These are phyloP conservation scores for Botrytis porri DNA, from an alignment of 2,329 filamentous ascomycete genomes.

Conservation along the genomic window DNA sequence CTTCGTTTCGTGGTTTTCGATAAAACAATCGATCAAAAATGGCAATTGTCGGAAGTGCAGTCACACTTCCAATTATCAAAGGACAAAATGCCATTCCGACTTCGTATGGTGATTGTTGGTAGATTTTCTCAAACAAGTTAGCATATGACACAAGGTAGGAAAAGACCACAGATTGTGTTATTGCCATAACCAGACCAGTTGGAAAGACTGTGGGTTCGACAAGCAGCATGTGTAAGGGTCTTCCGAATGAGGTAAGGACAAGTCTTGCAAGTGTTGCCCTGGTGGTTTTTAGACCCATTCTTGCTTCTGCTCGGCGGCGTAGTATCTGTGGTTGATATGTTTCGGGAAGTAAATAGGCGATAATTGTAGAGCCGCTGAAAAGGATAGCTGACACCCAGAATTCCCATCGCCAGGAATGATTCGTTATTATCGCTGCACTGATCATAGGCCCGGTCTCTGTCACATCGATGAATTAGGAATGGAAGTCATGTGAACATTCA, in stretches of 20 bases:
- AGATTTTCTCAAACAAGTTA: constrained; percentile 20
- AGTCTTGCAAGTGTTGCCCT: constrained; percentile 5
- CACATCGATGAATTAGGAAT: background rate
- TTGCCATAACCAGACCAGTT: constrained; percentile 14
- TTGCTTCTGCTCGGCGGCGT: constrained; percentile 1
- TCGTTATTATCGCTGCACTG: constrained; percentile 15
- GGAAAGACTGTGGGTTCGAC: constrained; percentile 22
- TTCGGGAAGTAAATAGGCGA: constrained; percentile 22
- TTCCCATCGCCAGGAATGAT: constrained; percentile 22
- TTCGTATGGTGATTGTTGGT: constrained; percentile 20
- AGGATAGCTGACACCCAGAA: constrained; percentile 21
- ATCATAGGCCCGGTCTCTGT: constrained; percentile 19
- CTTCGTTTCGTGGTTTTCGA: constrained; percentile 2
- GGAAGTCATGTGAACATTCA: background rate
- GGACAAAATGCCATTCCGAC: constrained; percentile 21
- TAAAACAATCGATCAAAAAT: constrained; percentile 16
- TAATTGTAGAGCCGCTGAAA: constrained; percentile 5
- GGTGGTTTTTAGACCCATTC: background rate
- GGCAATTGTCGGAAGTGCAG: constrained; percentile 9
- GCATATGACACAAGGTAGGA: constrained; percentile 22
- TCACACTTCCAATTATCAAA: constrained; percentile 15
- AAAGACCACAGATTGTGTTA: constrained; percentile 23
- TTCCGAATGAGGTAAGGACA: constrained; percentile 17
- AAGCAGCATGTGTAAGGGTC: constrained; percentile 24
- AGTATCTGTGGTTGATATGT: constrained; percentile 21